Percentiles rank a stretch among this genome's conserved stretches.
These are phyloP conservation scores for Oehlia diaphana DNA, from an alignment of 192 early-diverging fungal genomes.

Conservation along the genomic window DNA sequence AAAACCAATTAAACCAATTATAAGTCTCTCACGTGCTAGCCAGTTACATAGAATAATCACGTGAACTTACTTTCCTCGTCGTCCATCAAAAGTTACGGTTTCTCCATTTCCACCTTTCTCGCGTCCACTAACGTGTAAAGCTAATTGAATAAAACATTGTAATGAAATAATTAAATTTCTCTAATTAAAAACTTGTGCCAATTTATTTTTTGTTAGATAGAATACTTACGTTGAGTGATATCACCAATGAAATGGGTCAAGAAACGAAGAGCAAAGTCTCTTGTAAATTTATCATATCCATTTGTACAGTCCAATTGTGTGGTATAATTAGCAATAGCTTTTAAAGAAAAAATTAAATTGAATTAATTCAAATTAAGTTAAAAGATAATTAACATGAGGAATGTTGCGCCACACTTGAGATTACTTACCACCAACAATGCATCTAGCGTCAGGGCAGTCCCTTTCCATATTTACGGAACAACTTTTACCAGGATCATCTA, in stretches of 20 bases:
- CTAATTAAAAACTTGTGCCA: background rate
- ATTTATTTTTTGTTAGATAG: background rate
- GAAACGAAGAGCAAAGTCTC: slow-evolving; percentile 14
- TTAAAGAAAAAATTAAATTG: background rate
- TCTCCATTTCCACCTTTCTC: slow-evolving; percentile 1
- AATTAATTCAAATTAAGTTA: too few relatives aligned
- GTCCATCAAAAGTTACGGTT: background rate
- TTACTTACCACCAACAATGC: slow-evolving; percentile 26
- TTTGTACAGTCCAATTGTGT: slow-evolving; percentile 10
- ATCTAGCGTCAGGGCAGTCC: slow-evolving; percentile 5
- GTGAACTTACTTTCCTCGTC: background rate
- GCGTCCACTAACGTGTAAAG: slow-evolving; percentile 10
- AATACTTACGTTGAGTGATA: slow-evolving; percentile 25
- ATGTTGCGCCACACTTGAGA: background rate
- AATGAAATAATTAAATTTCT: background rate
- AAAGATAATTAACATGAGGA: background rate
- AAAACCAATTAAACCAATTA: background rate
- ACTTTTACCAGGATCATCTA: slow-evolving; percentile 3
- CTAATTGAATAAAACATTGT: background rate
- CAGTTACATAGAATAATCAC: background rate
- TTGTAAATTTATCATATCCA: background rate
- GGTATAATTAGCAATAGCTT: slow-evolving; percentile 25
- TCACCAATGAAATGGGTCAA: slow-evolving; percentile 22
- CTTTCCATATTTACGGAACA: slow-evolving; percentile 1
- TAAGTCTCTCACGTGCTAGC: background rate